Base-by-base conservation (phyloP, 352 stramenopile genomes). In the Elongisporangium prolatum region DNA sequence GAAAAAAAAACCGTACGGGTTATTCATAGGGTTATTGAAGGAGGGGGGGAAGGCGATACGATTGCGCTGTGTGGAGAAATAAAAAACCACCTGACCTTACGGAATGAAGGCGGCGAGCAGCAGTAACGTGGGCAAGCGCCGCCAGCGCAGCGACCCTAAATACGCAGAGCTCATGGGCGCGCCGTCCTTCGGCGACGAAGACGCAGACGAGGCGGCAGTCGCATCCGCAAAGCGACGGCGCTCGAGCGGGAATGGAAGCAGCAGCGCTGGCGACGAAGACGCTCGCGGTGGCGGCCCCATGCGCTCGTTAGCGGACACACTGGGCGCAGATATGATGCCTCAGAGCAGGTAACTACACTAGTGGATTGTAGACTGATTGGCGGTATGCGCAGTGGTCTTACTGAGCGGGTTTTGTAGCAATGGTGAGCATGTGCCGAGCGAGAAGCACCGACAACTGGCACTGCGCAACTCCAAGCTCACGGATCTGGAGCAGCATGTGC, bases 401-500 rank as follows among this genome's bases (percentile, higher is more conserved):
- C 4, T 44, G 34, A 13, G 10, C 11, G 8, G 28, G 9, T 54
- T 21, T 9, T 38, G 50, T 54, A 44, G 28, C 7, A 34, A 17
- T 6, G 28, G 50, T 16, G 37, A 20, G 17, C 16, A 21, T 16
- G 50, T 18, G 21, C 50, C 17, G 17, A 21, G 37, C 18, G 28
- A 54, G 37, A 20, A 21, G 28, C 50, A 22, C 17, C 16, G 37
- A 18, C 28, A 18, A 44, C 17, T 64, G 17, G 52, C 58, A 18
- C 72, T 69, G 50, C 70, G 70, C 40, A 70, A 90, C 57, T 84
- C 73, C n/a, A 88, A 85, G 54, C 76, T 92, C 51, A 87, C 80
- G 38, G 76, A 92, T 49, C 64, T 92, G 37, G 82, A 90, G 59
- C 59, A 80, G 50, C 79, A 88, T 56, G 82, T 92, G 67, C 76